Evolutionary conservation across 371 early-diverging fungal genomes (phyloP).

Genomic region (Haplosporangium sp.): DNA sequence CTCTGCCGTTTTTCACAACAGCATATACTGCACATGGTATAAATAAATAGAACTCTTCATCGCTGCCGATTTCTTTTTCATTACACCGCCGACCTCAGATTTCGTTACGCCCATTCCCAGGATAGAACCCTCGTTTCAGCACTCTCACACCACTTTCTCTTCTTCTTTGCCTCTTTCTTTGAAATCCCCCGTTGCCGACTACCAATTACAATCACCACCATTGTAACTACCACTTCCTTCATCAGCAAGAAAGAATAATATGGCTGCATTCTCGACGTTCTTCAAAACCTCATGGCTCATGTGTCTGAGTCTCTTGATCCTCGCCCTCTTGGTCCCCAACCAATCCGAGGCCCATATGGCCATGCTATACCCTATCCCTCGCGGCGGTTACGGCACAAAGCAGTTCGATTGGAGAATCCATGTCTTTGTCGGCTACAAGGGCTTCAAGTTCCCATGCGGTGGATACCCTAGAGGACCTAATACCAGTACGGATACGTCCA

Average conservation of each 20-base stretch:
- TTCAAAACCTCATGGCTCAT: conserved; percentile 26
- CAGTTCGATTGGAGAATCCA: conserved; percentile 33
- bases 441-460: conserved; percentile 47
- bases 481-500: conserved; percentile 17
- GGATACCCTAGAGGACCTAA: conserved; percentile 29
- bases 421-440: conserved; percentile 34
- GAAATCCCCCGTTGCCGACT: not conserved
- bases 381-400: conserved; percentile 43
- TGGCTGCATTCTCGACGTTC: conserved; percentile 15
- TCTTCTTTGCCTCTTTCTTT: not conserved
- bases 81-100: too few relatives aligned
- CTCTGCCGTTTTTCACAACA: too few relatives aligned
- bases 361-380: conserved; percentile 40
- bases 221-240: not conserved
- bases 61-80: too few relatives aligned
- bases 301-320: conserved; percentile 27
- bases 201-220: not conserved
- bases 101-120: too few relatives aligned
- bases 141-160: not conserved
- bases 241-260: not conserved
- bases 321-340: conserved; percentile 17
- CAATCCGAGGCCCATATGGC: conserved; percentile 38
- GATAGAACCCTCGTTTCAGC: not conserved
- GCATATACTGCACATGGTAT: too few relatives aligned
- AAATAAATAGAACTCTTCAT: too few relatives aligned